Conservation (phyloP, 805 yeast genomes). For the Wickerhamomyces ciferrii region DNA sequence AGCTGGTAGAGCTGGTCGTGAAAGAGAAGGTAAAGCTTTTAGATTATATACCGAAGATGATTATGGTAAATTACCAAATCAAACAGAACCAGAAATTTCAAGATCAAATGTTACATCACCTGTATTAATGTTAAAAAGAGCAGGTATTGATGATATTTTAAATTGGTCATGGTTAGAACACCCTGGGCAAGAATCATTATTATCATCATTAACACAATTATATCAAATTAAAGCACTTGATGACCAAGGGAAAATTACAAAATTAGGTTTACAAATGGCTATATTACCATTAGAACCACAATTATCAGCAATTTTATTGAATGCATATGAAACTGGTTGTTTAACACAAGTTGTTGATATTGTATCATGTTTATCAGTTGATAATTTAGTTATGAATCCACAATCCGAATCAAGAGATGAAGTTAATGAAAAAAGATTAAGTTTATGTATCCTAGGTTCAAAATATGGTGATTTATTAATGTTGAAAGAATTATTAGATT, state of each 20-base stretch:
- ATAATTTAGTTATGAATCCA: conserved; percentile 78
- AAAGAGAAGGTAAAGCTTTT: conserved; percentile 83
- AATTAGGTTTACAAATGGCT: conserved; percentile 81
- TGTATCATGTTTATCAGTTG: conserved; percentile 89
- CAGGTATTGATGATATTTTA: conserved; percentile 78
- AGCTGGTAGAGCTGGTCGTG: conserved; percentile 99
- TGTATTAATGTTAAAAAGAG: conserved; percentile 72
- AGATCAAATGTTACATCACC: conserved; percentile 85
- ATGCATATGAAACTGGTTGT: conserved; percentile 51
- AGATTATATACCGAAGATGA: conserved; percentile 76
- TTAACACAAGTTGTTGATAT: conserved; percentile 75
- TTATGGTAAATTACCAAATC: conserved; percentile 56
- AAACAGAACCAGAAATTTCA: conserved; percentile 91
- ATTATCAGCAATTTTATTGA: conserved; percentile 75
- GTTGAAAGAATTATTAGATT: conserved; percentile 70
- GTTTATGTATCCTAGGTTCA: conserved; percentile 64
- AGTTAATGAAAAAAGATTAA: conserved; percentile 68
- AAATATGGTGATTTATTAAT: conserved; percentile 79
- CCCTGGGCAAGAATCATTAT: conserved; percentile 75
- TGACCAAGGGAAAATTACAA: conserved; percentile 70
- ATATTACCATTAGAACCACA: conserved; percentile 91
- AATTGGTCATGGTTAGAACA: conserved; percentile 92
- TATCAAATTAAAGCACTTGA: conserved; percentile 77
- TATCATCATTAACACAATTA: conserved; percentile 73
- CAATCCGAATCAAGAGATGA: conserved; percentile 79